Base-by-base conservation (phyloP, 2,329 filamentous ascomycete genomes). In the Colletotrichum navitas region DNA sequence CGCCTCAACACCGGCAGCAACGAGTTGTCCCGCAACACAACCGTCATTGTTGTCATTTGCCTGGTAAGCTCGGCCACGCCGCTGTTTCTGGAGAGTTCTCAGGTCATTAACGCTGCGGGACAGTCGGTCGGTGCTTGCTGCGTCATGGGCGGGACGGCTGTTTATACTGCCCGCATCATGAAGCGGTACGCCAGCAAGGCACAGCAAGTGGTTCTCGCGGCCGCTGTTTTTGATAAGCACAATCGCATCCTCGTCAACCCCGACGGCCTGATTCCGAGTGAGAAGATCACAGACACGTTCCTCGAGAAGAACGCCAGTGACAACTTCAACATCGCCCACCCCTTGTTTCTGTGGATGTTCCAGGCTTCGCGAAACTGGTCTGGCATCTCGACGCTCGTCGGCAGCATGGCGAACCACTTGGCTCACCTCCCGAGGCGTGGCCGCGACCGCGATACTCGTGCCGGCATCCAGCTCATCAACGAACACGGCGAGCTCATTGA, bases 331-430 rank as follows among this genome's bases (percentile, higher is more conserved):
- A 90, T 90, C 32, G 88, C 89, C 0, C 94, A 97, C 78, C 89
- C 93, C 0, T 89, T 95, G 1, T 97, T 96, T 80, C 90, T 94
- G 61, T 97, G 94, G 94, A 91, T 96, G 77, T 97, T 93, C 78
- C 89, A 93, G 68, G 93, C 94, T 3, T 93, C 93, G 8, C 88
- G 91, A 70, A 92, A 94, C 79, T 97, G 94, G 94, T 78, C 82
- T 10, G 87, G 89, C 51, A 86, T 97, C 34, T 85, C 85, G 66
- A 88, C 90, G 55, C 84, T 96, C 6, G 85, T 97, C 32, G 88
- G 88, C 8, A 88, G 88, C 52, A 97, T 97, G 92, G 87, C 87
- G 65, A 86, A 85, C 49, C 93, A 96, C 75, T 81, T 97, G n/a
- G 82, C 86, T 75, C 74, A 85, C 78, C 77, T 88, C 73, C 80